Evolutionary conservation across 257 asterid species (phyloP).

Genomic region (Paulownia fortunei): DNA sequence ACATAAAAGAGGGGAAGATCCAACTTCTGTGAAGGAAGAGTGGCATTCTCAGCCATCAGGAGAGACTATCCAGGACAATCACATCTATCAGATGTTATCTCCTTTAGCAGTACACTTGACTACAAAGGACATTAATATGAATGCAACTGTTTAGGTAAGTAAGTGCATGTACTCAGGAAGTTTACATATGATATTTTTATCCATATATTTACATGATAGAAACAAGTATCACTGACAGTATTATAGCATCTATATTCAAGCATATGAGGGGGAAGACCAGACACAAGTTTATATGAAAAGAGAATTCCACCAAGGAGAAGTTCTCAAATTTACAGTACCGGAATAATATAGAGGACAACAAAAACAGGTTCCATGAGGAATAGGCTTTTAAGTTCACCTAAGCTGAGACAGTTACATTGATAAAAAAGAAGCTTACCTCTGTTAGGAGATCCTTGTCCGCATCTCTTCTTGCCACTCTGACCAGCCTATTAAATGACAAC

Average conservation of each 20-base stretch:
- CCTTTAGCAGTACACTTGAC: background rate
- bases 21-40: background rate
- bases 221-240: background rate
- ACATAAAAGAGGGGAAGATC: too few species aligned
- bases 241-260: background rate
- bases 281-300: background rate
- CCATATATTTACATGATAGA: background rate
- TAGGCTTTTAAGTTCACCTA: background rate
- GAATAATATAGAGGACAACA: background rate
- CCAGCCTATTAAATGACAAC: conserved; percentile 48
- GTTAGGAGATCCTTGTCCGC: conserved; percentile 66
- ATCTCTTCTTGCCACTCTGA: conserved; percentile 69
- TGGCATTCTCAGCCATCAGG: conserved; percentile 3
- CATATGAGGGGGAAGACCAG: background rate
- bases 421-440: conserved; percentile 48
- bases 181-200: background rate
- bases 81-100: background rate
- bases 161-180: background rate
- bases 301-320: background rate
- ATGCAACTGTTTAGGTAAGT: background rate
- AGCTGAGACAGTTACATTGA: background rate
- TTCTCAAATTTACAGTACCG: background rate
- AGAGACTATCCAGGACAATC: background rate
- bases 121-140: background rate
- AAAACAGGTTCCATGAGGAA: background rate